These are phyloP conservation scores for Aspergillus piperis DNA, from an alignment of 2,329 filamentous ascomycete species.

Conservation along the genomic window DNA sequence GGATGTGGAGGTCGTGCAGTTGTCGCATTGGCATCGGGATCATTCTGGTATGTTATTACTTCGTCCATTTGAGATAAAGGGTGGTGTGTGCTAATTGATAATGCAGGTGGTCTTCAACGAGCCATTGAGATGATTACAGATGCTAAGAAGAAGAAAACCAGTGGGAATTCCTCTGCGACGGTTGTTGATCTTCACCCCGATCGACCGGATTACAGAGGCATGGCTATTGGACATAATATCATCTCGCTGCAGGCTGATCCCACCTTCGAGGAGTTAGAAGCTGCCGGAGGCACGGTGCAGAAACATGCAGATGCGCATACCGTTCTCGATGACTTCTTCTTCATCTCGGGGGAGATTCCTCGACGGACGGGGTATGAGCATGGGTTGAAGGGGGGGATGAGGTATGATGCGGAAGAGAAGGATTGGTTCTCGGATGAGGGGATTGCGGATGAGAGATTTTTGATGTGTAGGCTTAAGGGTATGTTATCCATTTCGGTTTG, in stretches of 20 bases:
- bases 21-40: conserved; percentile 59
- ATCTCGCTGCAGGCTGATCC: conserved; percentile 58
- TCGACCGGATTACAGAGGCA: conserved; percentile 54
- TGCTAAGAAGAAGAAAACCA: conserved; percentile 33
- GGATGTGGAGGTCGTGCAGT: conserved; percentile 50
- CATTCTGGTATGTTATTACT: conserved; percentile 48
- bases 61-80: too few species aligned
- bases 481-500: too few species aligned
- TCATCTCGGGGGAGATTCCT: conserved; percentile 58
- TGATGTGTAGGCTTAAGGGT: conserved; percentile 57
- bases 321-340: conserved; percentile 53
- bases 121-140: conserved; percentile 53
- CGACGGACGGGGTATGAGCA: conserved; percentile 53
- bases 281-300: conserved; percentile 44
- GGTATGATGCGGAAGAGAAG: conserved; percentile 42
- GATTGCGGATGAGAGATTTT: conserved; percentile 56
- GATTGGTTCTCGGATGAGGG: conserved; percentile 53
- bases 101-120: conserved; percentile 49
- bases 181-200: conserved; percentile 55
- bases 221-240: conserved; percentile 43
- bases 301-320: conserved; percentile 46
- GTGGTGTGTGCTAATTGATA: background rate
- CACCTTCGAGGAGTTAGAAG: conserved; percentile 50
- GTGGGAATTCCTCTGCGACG: conserved; percentile 27
- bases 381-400: conserved; percentile 50